Base-by-base conservation (phyloP, 1,139 yeast genomes). In the Candida sp. region DNA sequence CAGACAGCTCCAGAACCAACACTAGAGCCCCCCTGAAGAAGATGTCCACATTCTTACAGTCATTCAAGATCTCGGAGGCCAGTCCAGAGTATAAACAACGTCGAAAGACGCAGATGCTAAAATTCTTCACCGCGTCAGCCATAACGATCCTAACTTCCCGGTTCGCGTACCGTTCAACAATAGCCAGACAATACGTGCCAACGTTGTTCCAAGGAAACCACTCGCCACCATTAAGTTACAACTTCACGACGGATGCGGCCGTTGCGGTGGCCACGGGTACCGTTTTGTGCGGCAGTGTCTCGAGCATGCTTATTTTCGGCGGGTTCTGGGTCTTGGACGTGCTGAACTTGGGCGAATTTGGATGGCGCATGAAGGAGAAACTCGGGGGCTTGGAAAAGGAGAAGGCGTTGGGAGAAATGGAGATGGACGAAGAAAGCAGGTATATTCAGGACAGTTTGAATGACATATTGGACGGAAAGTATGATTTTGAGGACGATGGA, bases 201-300 rank as follows among this genome's bases (percentile, higher is more conserved):
- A 81, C 82, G 27, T 77, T 86, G 60, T 93, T 90, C 67, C 92
- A 90, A 61, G 92, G 94, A 11, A 93, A 93, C 68, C 94, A 92
- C 62, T 80, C 84, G 45, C 96, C 96, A 1, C 97, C 97, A 2
- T 60, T 73, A 3, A 80, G 86, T 44, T 89, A 88, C 65, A 88
- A 88, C 47, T 85, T 88, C 66, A 85, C 90, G 54, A 81, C 84
- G 47, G 98, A 93, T 67, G 98, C 97, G 1, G 84, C 91, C 30
- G 85, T 85, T 35, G 98, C 98, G 0, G 92, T 93, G 4, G 85
- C 89, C 0, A 86, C 90, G 39, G 96, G 97, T 0, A 83, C 96
- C 0, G 69, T 89, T 44, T 72, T 92, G 30, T 90, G 97, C 7
- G 80, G 86, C 0, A 81, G 91, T 2, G 83, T 91, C 0, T 81